phyloP scores from a whole-genome alignment of 495 filamentous ascomycete species.

The Rhizodiscina lignyota region DNA sequence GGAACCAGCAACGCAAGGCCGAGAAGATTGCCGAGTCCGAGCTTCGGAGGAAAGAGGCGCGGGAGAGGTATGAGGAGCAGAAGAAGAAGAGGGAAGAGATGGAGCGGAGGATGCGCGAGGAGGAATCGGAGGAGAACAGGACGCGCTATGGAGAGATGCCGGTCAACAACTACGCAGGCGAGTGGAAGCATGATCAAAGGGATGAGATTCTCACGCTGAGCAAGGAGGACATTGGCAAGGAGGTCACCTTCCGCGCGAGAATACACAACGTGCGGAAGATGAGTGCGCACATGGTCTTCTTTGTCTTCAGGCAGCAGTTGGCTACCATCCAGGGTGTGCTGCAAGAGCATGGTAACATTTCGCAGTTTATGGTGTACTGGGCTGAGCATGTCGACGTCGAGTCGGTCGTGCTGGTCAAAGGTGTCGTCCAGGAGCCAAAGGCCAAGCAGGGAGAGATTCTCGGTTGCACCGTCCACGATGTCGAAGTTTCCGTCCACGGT shows the following conservation, averaged over 20 bases:
- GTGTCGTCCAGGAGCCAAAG: constrained; percentile 27
- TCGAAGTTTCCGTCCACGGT: constrained; percentile 26
- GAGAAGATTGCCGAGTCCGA: constrained; percentile 19
- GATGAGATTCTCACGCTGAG: constrained; percentile 12
- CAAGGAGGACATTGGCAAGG: constrained; percentile 42
- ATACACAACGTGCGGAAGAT: constrained; percentile 77
- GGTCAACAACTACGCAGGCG: constrained; percentile 25
- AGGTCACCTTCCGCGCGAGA: constrained; percentile 64
- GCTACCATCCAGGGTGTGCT: constrained; percentile 67
- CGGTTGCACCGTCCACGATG: constrained; percentile 21
- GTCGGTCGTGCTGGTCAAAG: constrained; percentile 38
- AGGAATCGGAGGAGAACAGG: constrained; percentile 19
- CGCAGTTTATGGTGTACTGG: constrained; percentile 45
- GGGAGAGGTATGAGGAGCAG: constrained; percentile 16
- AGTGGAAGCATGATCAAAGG: constrained; percentile 24
- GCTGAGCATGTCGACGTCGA: constrained; percentile 56
- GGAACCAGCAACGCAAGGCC: constrained; percentile 23
- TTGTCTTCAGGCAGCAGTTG: constrained; percentile 72
- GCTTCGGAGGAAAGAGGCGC: constrained; percentile 13
- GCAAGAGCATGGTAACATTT: constrained; percentile 39
- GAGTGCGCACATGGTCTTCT: constrained; percentile 81
- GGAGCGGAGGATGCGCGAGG: constrained; percentile 15
- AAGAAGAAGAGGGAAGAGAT: constrained; percentile 16
- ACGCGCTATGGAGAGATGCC: constrained; percentile 19
- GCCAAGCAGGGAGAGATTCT: constrained; percentile 34